phyloP scores from a whole-genome alignment of 2,329 filamentous ascomycete genomes.

The Xylaria digitata region DNA sequence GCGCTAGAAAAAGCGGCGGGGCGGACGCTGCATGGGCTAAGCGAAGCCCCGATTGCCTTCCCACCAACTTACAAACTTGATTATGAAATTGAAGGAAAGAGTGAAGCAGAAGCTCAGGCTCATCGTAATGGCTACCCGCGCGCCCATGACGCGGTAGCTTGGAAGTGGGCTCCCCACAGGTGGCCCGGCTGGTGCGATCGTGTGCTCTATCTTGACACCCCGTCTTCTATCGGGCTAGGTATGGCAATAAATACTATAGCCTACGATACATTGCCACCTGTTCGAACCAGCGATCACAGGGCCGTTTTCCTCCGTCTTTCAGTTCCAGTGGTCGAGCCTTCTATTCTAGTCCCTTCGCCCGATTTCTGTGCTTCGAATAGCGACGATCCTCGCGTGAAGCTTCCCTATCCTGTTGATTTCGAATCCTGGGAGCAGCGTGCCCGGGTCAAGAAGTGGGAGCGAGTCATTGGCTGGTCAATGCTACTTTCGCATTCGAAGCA shows the following conservation, averaged over 20 bases:
- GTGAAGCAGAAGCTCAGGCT: slow-evolving; percentile 40
- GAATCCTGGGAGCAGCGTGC: slow-evolving; percentile 64
- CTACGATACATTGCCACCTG: slow-evolving; percentile 81
- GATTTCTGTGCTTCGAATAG: slow-evolving; percentile 9
- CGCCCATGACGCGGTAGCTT: slow-evolving; percentile 58
- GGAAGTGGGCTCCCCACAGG: slow-evolving; percentile 82
- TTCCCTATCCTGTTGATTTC: slow-evolving; percentile 65
- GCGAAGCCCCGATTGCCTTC: slow-evolving; percentile 80
- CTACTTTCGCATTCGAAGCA: slow-evolving; percentile 65
- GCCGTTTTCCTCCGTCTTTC: slow-evolving; percentile 78
- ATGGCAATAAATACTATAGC: slow-evolving; percentile 63
- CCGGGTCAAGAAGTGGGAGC: slow-evolving; percentile 49
- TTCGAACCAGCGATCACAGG: slow-evolving; percentile 88
- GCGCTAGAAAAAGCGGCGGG: slow-evolving; percentile 74
- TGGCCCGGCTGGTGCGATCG: slow-evolving; percentile 96
- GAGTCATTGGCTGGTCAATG: slow-evolving; percentile 64
- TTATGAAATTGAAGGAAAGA: slow-evolving; percentile 37
- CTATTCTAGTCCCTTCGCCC: slow-evolving; percentile 53
- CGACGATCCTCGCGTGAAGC: slow-evolving; percentile 46
- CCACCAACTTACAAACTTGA: slow-evolving; percentile 94
- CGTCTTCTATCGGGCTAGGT: slow-evolving; percentile 45
- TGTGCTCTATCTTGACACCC: slow-evolving; percentile 79
- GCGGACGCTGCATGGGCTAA: slow-evolving; percentile 80
- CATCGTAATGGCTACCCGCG: slow-evolving; percentile 38
- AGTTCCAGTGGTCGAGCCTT: slow-evolving; percentile 68